Conservation (phyloP, 2,329 filamentous ascomycete genomes). For the Plectosphaerella sp. region DNA sequence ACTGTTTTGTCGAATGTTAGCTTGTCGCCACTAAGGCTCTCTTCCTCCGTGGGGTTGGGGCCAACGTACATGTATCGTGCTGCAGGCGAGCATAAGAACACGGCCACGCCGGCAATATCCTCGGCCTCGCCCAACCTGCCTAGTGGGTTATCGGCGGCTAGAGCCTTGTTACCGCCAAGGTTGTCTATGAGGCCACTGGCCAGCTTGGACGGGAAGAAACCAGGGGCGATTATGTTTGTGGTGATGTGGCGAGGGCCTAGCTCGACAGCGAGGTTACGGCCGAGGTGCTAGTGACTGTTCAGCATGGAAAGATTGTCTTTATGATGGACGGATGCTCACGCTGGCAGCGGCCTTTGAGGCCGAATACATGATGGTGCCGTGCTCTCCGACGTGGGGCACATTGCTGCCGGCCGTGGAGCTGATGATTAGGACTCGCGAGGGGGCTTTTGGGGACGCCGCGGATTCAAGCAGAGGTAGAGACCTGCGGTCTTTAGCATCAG, state of each 20-base stretch:
- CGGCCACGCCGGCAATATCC: slow-evolving; percentile 56
- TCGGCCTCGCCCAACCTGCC: slow-evolving; percentile 51
- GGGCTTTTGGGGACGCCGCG: slow-evolving; percentile 30
- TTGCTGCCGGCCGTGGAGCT: slow-evolving; percentile 62
- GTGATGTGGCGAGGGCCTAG: slow-evolving; percentile 61
- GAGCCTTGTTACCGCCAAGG: slow-evolving; percentile 49
- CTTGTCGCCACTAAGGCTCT: not conserved
- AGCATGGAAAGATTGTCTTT: not conserved
- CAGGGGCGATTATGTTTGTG: slow-evolving; percentile 63
- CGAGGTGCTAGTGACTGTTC: slow-evolving; percentile 43
- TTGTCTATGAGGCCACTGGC: slow-evolving; percentile 59
- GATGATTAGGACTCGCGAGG: slow-evolving; percentile 61
- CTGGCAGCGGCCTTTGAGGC: slow-evolving; percentile 63
- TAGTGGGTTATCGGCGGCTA: slow-evolving; percentile 49
- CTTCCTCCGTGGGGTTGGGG: not conserved
- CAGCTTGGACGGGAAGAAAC: slow-evolving; percentile 67
- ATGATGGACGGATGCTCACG: slow-evolving; percentile 13
- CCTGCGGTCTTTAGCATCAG: slow-evolving; percentile 6
- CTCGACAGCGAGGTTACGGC: slow-evolving; percentile 61
- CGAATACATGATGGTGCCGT: slow-evolving; percentile 62
- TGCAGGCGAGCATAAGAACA: slow-evolving; percentile 51
- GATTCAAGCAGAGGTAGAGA: slow-evolving; percentile 40
- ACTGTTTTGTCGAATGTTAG: slow-evolving; percentile 12
- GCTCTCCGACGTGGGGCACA: slow-evolving; percentile 53
- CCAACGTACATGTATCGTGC: slow-evolving; percentile 41